Conservation (phyloP, 1,139 yeast species). For the Debaryomycetaceae sp. region DNA sequence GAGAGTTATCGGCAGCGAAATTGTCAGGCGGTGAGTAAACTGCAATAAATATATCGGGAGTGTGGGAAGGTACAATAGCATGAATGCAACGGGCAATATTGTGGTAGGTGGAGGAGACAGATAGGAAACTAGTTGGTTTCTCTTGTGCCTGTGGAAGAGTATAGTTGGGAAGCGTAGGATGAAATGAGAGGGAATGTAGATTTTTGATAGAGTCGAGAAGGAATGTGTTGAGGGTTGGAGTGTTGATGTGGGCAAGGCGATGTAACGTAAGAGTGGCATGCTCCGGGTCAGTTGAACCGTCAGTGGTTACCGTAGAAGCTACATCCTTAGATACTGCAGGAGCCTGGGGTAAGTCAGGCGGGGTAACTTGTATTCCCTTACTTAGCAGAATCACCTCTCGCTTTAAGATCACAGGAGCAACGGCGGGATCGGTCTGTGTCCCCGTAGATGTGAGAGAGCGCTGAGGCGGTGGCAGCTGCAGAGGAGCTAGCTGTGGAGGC, state of each 20-base stretch:
- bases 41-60: constrained; percentile 30
- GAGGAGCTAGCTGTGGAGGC: too few species aligned
- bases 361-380: constrained; percentile 20
- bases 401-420: constrained; percentile 1
- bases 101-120: not conserved
- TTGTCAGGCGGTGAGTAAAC: constrained; percentile 11
- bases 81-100: constrained; percentile 16
- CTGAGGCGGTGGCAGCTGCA: not conserved
- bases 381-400: constrained; percentile 16
- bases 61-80: constrained; percentile 30
- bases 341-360: not conserved
- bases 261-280: not conserved
- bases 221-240: constrained; percentile 6
- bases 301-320: too few species aligned
- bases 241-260: constrained; percentile 2
- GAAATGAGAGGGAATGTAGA: constrained; percentile 7
- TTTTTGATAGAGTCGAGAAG: constrained; percentile 11
- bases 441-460: constrained; percentile 13
- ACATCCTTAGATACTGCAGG: too few species aligned
- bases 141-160: not conserved
- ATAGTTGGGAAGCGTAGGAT: not conserved
- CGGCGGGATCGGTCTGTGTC: constrained; percentile 14
- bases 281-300: not conserved
- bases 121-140: not conserved
- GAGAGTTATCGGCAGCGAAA: constrained; percentile 4